These are phyloP conservation scores for Ustilago vetiveriae DNA, from an alignment of 1,284 basidiomycete species.

Conservation along the genomic window DNA sequence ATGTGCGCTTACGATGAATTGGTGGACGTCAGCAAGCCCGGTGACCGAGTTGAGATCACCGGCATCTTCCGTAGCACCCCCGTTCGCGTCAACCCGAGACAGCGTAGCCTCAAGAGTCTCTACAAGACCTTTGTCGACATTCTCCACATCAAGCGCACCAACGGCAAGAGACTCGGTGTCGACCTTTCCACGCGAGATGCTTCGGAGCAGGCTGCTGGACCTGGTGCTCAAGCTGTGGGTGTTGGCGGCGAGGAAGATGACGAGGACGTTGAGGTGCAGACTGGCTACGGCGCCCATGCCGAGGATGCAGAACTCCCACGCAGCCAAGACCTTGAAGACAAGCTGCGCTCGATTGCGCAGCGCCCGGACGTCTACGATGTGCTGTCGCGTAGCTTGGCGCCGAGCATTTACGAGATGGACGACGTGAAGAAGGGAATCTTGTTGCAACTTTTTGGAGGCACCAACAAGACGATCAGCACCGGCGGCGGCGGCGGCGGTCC, in stretches of 20 bases:
- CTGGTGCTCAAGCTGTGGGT: constrained; percentile 76
- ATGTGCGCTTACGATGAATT: constrained; percentile 96
- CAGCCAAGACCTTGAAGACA: constrained; percentile 71
- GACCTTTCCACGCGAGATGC: constrained; percentile 80
- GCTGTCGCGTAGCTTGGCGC: constrained; percentile 85
- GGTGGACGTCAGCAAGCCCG: constrained; percentile 92
- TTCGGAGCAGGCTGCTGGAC: constrained; percentile 60
- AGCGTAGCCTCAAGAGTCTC: constrained; percentile 88
- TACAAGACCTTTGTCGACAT: constrained; percentile 98
- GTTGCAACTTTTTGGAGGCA: constrained; percentile 94
- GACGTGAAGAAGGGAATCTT: constrained; percentile 98
- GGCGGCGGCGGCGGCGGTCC: constrained; percentile 96
- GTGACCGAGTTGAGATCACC: constrained; percentile 88
- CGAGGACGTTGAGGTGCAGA: constrained; percentile 53
- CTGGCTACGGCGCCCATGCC: constrained; percentile 21
- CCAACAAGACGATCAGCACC: constrained; percentile 90
- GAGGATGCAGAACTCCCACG: constrained; percentile 33
- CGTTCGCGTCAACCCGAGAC: constrained; percentile 89
- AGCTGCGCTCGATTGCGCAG: constrained; percentile 77
- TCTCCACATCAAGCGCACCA: constrained; percentile 85
- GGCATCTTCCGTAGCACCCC: constrained; percentile 95
- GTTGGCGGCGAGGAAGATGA: constrained; percentile 80
- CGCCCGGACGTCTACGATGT: constrained; percentile 87
- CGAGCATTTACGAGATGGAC: constrained; percentile 97
- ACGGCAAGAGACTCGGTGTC: constrained; percentile 76